These are phyloP conservation scores for Phlyctochytrium planicorne DNA, from an alignment of 192 early-diverging fungal genomes.

Conservation along the genomic window DNA sequence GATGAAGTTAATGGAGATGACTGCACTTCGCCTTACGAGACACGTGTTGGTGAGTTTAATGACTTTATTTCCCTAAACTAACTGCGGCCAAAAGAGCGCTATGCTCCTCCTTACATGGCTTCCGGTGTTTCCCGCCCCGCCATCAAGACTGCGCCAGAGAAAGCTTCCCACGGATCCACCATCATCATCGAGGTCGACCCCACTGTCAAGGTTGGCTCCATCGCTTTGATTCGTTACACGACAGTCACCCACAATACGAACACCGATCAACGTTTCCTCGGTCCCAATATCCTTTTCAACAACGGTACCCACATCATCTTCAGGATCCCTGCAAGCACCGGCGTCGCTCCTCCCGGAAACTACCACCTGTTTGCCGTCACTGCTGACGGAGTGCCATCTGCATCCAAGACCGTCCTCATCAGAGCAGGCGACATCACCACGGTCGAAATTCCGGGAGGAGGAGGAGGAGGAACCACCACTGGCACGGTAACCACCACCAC, in stretches of 20 bases:
- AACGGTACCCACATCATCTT: constrained; percentile 17
- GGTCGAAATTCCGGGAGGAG: too few relatives aligned
- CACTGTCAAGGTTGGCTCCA: constrained; percentile 5
- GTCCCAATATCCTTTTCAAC: constrained; percentile 22
- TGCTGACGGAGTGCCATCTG: constrained; percentile 28
- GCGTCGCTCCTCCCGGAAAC: constrained; percentile 39
- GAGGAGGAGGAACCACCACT: too few relatives aligned
- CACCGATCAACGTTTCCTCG: constrained; percentile 47
- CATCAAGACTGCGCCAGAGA: background rate
- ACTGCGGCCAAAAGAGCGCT: background rate
- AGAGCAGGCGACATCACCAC: constrained; percentile 13
- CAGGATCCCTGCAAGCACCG: constrained; percentile 26
- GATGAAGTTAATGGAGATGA: background rate
- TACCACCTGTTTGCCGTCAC: constrained; percentile 40
- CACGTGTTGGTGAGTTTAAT: background rate
- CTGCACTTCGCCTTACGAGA: background rate
- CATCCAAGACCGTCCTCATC: constrained; percentile 17
- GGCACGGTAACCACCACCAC: too few relatives aligned
- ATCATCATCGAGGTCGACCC: background rate
- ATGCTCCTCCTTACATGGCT: background rate
- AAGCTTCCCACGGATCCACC: background rate
- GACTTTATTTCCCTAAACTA: background rate
- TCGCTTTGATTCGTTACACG: constrained; percentile 36
- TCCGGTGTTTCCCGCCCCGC: background rate
- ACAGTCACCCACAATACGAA: constrained; percentile 43